A percentile compares a stretch with the other conserved stretches of the same genome.
Conservation (phyloP, 2,329 filamentous ascomycete species). For the Anthostomella pinea region DNA sequence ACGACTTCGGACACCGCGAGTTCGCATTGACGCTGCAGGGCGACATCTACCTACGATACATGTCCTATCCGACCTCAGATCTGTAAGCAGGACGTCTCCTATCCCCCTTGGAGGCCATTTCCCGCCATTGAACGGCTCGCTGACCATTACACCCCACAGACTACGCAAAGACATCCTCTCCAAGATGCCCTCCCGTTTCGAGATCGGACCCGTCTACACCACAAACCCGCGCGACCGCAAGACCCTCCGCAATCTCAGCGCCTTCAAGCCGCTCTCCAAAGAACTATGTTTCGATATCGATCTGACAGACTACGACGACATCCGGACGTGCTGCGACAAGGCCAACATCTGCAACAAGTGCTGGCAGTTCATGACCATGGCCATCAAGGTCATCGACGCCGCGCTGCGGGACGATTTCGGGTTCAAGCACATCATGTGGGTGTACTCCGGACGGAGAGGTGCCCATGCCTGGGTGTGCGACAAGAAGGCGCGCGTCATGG, state of each 20-base stretch:
- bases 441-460: constrained; percentile 94
- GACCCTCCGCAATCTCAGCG: constrained; percentile 68
- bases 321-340: constrained; percentile 90
- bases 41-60: constrained; percentile 89
- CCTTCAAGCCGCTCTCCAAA: constrained; percentile 85
- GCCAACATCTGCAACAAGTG: constrained; percentile 92
- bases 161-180: constrained; percentile 89
- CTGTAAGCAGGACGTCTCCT: constrained; percentile 47
- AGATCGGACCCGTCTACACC: constrained; percentile 96
- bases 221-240: constrained; percentile 94
- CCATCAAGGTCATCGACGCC: constrained; percentile 86
- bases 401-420: constrained; percentile 92
- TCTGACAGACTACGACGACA: constrained; percentile 97
- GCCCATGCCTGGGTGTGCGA: constrained; percentile 99
- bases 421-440: constrained; percentile 96
- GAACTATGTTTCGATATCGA: constrained; percentile 99
- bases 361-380: constrained; percentile 98
- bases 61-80: constrained; percentile 59
- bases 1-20: constrained; percentile 89
- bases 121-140: no score
- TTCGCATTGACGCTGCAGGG: constrained; percentile 95
- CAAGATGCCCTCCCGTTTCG: constrained; percentile 88
- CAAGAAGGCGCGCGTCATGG: constrained; percentile 75
- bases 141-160: constrained; percentile 38
- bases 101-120: neutral